Percentiles rank a stretch among this genome's conserved stretches.
Evolutionary conservation across 78 protist genomes (phyloP).

Genomic region (Emiliania huxleyi): DNA sequence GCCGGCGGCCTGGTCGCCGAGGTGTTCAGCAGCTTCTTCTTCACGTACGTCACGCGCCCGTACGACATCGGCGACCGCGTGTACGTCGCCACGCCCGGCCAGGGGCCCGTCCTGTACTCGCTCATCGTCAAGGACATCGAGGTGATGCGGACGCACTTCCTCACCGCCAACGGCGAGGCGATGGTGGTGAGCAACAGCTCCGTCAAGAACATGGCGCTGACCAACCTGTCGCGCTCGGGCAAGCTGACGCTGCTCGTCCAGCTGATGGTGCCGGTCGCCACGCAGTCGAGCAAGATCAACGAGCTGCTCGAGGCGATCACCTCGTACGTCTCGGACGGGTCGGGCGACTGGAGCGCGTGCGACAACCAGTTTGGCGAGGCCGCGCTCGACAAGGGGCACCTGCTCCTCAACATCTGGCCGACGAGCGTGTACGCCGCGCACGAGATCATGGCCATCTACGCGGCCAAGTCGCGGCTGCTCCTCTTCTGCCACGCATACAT

Average conservation of each 20-base stretch:
- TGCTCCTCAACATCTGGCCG: not conserved
- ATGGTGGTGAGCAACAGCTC: not conserved
- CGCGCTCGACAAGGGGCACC: not conserved
- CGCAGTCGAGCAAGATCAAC: not conserved
- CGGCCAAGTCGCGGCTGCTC: not conserved
- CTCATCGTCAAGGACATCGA: not conserved
- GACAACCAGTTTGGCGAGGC: not conserved
- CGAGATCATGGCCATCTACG: not conserved
- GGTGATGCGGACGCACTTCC: not conserved
- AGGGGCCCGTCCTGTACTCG: no score
- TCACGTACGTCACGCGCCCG: not conserved
- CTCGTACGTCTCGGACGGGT: not conserved
- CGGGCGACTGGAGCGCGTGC: not conserved
- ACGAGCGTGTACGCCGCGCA: not conserved
- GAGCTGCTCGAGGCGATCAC: not conserved
- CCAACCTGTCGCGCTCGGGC: not conserved
- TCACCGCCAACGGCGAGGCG: not conserved
- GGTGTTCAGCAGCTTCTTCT: not conserved
- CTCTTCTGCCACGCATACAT: not conserved
- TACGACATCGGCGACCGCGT: conserved; percentile 27
- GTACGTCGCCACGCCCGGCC: not conserved
- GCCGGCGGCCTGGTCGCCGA: not conserved
- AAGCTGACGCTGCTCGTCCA: not conserved
- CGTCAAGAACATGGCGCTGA: not conserved
- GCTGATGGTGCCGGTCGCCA: not conserved